These are phyloP conservation scores for Sarcomyxa edulis DNA, from an alignment of 768 basidiomycete species.

Conservation along the genomic window DNA sequence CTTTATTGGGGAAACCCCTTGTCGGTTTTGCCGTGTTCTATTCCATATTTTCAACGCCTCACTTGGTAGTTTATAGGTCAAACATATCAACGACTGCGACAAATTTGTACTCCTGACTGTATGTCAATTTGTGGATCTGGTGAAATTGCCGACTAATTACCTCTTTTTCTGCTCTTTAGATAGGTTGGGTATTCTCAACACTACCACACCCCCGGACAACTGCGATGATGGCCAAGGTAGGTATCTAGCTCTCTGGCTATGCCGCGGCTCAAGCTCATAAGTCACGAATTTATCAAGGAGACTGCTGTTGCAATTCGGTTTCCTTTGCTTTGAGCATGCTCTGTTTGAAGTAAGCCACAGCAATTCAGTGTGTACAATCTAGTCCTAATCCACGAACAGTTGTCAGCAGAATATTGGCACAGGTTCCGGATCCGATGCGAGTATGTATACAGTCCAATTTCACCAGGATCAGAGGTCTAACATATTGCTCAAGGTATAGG, in stretches of 20 bases:
- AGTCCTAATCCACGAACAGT: too few species aligned
- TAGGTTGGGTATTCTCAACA: constrained; percentile 15
- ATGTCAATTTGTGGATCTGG: too few species aligned
- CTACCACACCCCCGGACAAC: constrained; percentile 18
- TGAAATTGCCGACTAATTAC: too few species aligned
- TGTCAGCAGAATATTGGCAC: constrained; percentile 17
- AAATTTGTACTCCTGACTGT: constrained; percentile 18
- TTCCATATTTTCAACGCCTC: too few species aligned
- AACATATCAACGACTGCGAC: constrained; percentile 20
- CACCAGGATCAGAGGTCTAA: too few species aligned
- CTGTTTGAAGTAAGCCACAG: constrained; percentile 18
- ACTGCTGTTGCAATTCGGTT: constrained; percentile 22
- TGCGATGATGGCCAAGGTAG: constrained; percentile 19
- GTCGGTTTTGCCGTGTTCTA: too few species aligned
- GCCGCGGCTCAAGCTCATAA: background rate
- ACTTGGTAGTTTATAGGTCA: too few species aligned
- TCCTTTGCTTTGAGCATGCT: constrained; percentile 21
- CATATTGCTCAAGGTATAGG: too few species aligned
- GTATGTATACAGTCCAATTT: too few species aligned
- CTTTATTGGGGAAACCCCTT: constrained; percentile 20
- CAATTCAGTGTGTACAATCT: too few species aligned
- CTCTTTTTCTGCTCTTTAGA: constrained; percentile 11
- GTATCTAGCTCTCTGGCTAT: background rate
- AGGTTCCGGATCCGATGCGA: constrained; percentile 8
- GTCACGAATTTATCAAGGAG: constrained; percentile 8